Conservation (phyloP, 2,329 filamentous ascomycete genomes). For the Diaporthe sp. region DNA sequence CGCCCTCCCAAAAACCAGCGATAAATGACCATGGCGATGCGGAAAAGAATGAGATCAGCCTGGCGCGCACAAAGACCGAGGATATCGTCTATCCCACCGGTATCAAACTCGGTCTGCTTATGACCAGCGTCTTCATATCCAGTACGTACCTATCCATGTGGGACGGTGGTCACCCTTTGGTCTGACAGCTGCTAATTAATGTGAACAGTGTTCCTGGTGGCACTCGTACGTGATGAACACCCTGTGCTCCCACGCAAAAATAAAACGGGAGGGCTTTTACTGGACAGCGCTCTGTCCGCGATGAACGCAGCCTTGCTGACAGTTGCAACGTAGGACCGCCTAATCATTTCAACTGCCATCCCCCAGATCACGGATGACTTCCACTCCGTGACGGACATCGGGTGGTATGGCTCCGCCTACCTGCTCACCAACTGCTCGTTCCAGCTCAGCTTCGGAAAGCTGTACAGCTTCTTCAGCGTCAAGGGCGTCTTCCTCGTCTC, state of each 20-base stretch:
- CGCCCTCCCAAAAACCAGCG: not conserved
- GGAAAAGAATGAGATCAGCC: slow-evolving; percentile 30
- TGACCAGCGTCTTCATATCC: slow-evolving; percentile 51
- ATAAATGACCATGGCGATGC: slow-evolving; percentile 18
- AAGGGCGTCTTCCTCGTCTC: slow-evolving; percentile 49
- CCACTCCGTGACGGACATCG: slow-evolving; percentile 52
- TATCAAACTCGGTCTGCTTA: slow-evolving; percentile 47
- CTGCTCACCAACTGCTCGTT: slow-evolving; percentile 53
- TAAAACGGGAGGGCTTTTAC: not conserved
- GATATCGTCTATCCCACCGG: slow-evolving; percentile 51
- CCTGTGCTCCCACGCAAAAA: not conserved
- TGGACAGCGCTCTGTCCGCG: not conserved
- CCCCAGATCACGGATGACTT: slow-evolving; percentile 55
- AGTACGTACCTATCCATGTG: slow-evolving; percentile 13
- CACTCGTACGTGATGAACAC: slow-evolving; percentile 44
- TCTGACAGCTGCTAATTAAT: not conserved
- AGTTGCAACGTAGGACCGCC: slow-evolving; percentile 45
- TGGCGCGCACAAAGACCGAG: slow-evolving; percentile 42
- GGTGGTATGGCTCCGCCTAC: slow-evolving; percentile 56
- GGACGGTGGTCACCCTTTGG: not conserved
- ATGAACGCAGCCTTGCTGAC: not conserved
- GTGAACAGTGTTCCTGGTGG: slow-evolving; percentile 51
- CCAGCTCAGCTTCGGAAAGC: slow-evolving; percentile 55
- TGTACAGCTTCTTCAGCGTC: slow-evolving; percentile 54
- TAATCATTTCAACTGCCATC: slow-evolving; percentile 55